Evolutionary conservation across 352 stramenopile genomes (phyloP), one percentile per base, ranked within the genome.

Genomic region (Stephanocyclus meneghinianus): DNA sequence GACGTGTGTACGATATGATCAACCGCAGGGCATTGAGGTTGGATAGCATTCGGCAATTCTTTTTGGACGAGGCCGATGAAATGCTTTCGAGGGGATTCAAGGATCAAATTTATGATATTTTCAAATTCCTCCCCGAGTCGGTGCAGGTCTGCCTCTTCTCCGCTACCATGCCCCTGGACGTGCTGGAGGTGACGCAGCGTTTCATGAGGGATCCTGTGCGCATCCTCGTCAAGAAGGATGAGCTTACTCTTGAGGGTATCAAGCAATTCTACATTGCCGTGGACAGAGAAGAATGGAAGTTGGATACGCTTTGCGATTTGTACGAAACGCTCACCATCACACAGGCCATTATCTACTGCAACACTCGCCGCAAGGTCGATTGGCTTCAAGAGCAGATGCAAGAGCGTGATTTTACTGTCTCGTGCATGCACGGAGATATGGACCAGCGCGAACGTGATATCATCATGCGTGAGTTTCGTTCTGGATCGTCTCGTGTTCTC

Each of bases 241-340:
- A 99, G 83, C 91, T 99, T 56, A 99, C 97, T 16, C 93, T 99
- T 63, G 97, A 99, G 93, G 97, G 97, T 97, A 99, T 99, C 89
- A 99, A 99, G 95, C 97, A 99, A 90, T 99, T 99, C 87, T 99
- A 99, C 91, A 98, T 99, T 76, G 95, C 95, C 45, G 96, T 99
- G 45, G 97, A 99, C 50, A 91, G 93, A 67, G 97, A 99, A 87
- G 97, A 99, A 86, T 99, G 97, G 97, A 99, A 99, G 91, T 97
- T 99, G 73, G 97, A 99, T 79, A 99, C 97, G 64, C 93, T 99
- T 35, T 99, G 97, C 89, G 97, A 99, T 95, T 85, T 99, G 73
- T 99, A 99, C 93, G 97, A 99, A 85, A 99, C 97, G 67, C 90
- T 99, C 55, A 99, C 97, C 65, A 99, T 99, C 87, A 99, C 97